Evolutionary conservation across 2,329 filamentous ascomycete species (phyloP).

Genomic region (Simplicillium sp.): DNA sequence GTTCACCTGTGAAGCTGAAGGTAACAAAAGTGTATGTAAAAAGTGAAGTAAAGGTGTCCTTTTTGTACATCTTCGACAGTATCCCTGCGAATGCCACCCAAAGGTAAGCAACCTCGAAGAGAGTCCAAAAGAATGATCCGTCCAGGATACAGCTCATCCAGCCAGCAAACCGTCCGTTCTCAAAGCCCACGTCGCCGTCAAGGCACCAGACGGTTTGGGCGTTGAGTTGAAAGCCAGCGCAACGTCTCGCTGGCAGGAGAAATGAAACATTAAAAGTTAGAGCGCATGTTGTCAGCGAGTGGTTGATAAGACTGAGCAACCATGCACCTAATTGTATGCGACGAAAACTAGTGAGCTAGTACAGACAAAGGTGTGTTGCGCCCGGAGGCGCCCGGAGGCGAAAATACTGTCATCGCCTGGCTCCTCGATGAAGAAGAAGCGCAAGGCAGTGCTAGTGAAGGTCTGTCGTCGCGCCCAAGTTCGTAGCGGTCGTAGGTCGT

Average conservation of each 20-base stretch:
- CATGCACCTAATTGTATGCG: slow-evolving; percentile 1
- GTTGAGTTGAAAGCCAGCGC: too few species aligned
- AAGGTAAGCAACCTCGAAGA: too few species aligned
- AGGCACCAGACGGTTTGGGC: too few species aligned
- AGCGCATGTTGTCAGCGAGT: background rate
- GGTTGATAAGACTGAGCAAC: background rate
- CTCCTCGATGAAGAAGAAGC: background rate
- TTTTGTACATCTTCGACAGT: background rate
- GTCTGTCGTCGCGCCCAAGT: slow-evolving; percentile 1
- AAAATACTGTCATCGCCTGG: background rate
- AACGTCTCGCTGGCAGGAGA: background rate
- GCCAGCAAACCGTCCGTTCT: background rate
- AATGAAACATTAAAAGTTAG: slow-evolving; percentile 1
- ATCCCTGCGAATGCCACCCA: too few species aligned
- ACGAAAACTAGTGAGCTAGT: slow-evolving; percentile 1
- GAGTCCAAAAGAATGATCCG: background rate
- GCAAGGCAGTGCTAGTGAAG: background rate
- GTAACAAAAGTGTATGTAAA: background rate
- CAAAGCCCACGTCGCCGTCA: too few species aligned
- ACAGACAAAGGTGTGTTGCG: background rate
- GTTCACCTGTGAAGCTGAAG: slow-evolving; percentile 4
- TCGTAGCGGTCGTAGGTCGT: slow-evolving; percentile 7
- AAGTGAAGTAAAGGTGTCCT: slow-evolving; percentile 1
- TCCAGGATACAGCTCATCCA: background rate
- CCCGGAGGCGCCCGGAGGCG: background rate